Conservation (phyloP, 2,329 filamentous ascomycete genomes). For the Phialophora verrucosa region DNA sequence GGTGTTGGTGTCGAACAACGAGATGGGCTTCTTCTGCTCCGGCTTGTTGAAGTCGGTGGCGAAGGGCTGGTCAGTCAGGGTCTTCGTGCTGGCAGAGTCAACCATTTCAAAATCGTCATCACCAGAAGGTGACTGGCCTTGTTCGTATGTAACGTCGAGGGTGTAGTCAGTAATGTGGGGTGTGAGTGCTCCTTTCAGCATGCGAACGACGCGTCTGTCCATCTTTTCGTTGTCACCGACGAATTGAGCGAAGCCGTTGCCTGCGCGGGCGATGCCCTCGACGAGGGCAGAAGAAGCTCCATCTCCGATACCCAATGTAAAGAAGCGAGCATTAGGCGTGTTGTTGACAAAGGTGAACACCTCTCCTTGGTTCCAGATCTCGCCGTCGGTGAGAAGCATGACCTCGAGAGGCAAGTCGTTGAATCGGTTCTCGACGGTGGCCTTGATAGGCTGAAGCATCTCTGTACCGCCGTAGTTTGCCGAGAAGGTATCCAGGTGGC, state of each 20-base stretch:
- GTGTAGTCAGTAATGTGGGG: slow-evolving; percentile 70
- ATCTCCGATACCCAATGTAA: slow-evolving; percentile 62
- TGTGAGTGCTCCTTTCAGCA: slow-evolving; percentile 73
- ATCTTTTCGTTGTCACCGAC: slow-evolving; percentile 69
- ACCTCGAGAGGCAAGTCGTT: slow-evolving; percentile 58
- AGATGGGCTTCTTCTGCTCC: slow-evolving; percentile 50
- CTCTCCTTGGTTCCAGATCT: slow-evolving; percentile 57
- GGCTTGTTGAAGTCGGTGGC: slow-evolving; percentile 23
- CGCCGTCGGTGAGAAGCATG: slow-evolving; percentile 63
- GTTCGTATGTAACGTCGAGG: slow-evolving; percentile 66
- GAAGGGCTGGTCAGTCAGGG: neutral
- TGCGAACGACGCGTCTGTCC: slow-evolving; percentile 71
- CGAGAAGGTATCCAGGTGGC: slow-evolving; percentile 51
- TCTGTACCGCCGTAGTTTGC: slow-evolving; percentile 62
- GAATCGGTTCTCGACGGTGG: slow-evolving; percentile 46
- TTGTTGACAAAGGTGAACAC: slow-evolving; percentile 58
- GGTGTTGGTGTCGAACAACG: slow-evolving; percentile 62
- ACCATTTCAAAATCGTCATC: slow-evolving; percentile 67
- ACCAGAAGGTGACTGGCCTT: slow-evolving; percentile 41
- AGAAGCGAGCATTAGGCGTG: slow-evolving; percentile 56
- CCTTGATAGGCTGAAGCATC: slow-evolving; percentile 55
- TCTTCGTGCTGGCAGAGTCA: slow-evolving; percentile 54
- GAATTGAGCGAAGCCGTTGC: slow-evolving; percentile 66
- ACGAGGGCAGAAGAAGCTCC: slow-evolving; percentile 63
- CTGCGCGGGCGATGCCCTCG: slow-evolving; percentile 63